phyloP scores from a whole-genome alignment of 1,284 basidiomycete species.

The Malassezia vespertilionis region DNA sequence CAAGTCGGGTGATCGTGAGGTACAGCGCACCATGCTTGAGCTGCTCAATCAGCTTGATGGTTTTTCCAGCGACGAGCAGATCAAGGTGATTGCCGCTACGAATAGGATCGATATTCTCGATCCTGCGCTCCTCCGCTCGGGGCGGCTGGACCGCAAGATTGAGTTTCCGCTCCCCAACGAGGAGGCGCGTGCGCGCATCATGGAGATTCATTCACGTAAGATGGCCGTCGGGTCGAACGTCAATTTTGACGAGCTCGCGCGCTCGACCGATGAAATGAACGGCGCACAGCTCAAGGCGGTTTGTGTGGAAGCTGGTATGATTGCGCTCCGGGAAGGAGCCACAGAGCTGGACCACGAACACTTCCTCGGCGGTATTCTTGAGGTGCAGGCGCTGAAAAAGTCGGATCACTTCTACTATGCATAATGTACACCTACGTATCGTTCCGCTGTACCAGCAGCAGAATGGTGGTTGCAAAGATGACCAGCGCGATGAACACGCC shows the following conservation, averaged over 20 bases:
- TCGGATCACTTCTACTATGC: constrained; percentile 43
- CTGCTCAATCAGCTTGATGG: constrained; percentile 79
- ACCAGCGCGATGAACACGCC: constrained; percentile 7
- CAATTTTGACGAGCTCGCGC: constrained; percentile 65
- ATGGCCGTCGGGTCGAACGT: constrained; percentile 69
- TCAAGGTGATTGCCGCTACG: constrained; percentile 98
- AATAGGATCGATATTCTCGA: constrained; percentile 97
- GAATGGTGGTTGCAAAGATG: constrained; percentile 8
- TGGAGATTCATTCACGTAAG: constrained; percentile 79
- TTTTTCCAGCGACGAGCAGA: constrained; percentile 79
- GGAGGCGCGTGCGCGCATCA: constrained; percentile 60
- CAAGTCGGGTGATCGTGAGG: constrained; percentile 93
- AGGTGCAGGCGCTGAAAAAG: constrained; percentile 48
- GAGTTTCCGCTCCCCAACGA: constrained; percentile 70
- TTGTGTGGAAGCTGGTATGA: constrained; percentile 96
- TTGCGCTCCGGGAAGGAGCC: constrained; percentile 83
- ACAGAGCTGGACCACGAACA: constrained; percentile 50
- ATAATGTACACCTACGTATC: constrained; percentile 8
- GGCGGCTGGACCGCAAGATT: constrained; percentile 66
- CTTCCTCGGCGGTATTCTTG: constrained; percentile 45
- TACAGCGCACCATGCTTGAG: constrained; percentile 98
- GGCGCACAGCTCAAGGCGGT: constrained; percentile 53
- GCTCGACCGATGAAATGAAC: constrained; percentile 68
- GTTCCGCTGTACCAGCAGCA: constrained; percentile 14
- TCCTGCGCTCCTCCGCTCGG: constrained; percentile 64